phyloP scores from a whole-genome alignment of 805 yeast genomes.

The Candida chauliodis region DNA sequence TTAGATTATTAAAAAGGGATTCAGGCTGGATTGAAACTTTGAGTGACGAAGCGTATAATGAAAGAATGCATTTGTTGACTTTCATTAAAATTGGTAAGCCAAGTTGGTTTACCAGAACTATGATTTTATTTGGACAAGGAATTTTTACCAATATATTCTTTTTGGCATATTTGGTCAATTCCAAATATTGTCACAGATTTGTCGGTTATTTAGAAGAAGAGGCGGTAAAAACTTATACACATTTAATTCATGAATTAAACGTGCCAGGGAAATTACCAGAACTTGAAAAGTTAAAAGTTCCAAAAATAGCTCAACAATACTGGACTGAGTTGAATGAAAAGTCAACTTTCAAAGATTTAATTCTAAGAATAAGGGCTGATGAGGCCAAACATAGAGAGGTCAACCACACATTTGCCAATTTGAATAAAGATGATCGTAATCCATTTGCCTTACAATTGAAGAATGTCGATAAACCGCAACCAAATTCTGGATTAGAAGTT shows the following conservation, averaged over 20 bases:
- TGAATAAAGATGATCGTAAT: slow-evolving; percentile 56
- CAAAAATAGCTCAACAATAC: slow-evolving; percentile 59
- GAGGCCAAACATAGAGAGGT: slow-evolving; percentile 80
- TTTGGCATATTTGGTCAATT: slow-evolving; percentile 52
- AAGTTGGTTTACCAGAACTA: slow-evolving; percentile 48
- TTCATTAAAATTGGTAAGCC: slow-evolving; percentile 66
- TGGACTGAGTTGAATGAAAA: slow-evolving; percentile 54
- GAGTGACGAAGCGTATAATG: slow-evolving; percentile 73
- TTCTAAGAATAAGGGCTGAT: slow-evolving; percentile 65
- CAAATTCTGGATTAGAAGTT: slow-evolving; percentile 31
- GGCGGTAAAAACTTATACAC: slow-evolving; percentile 66
- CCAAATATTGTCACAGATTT: slow-evolving; percentile 67
- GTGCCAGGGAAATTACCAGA: slow-evolving; percentile 48
- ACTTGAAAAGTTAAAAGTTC: slow-evolving; percentile 44
- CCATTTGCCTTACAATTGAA: slow-evolving; percentile 56
- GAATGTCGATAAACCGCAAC: slow-evolving; percentile 33
- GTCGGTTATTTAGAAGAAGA: slow-evolving; percentile 79
- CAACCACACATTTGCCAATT: slow-evolving; percentile 71
- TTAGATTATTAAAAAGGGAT: slow-evolving; percentile 60
- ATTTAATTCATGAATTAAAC: slow-evolving; percentile 51
- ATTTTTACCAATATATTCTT: slow-evolving; percentile 67
- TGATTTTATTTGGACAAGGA: slow-evolving; percentile 65
- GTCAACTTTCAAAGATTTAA: slow-evolving; percentile 55
- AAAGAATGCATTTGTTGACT: slow-evolving; percentile 71
- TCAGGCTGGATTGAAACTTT: slow-evolving; percentile 74